Percentiles rank a stretch among this genome's conserved stretches.
Conservation (phyloP, 2,329 filamentous ascomycete species). For the Botryotinia narcissicola region DNA sequence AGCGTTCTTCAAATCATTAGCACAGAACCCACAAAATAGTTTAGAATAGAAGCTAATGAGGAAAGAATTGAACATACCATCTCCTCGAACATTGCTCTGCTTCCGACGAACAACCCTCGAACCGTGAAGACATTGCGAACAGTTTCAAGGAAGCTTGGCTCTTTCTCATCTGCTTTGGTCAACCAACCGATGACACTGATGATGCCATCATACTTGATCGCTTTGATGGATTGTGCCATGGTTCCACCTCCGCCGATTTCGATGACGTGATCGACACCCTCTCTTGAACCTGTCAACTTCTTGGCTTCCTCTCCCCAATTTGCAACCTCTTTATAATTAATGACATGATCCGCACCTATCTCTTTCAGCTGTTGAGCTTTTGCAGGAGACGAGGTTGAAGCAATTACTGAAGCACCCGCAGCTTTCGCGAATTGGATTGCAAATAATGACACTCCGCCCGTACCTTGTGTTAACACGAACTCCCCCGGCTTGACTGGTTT, state of each 20-base stretch:
- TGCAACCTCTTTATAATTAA: neutral
- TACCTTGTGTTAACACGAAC: slow-evolving; percentile 53
- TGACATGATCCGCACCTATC: neutral
- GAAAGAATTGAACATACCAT: neutral
- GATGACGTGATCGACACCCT: neutral
- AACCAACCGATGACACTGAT: neutral
- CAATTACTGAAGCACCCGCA: slow-evolving; percentile 39
- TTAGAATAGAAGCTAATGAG: neutral
- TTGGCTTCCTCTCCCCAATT: slow-evolving; percentile 2
- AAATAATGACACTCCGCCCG: slow-evolving; percentile 51
- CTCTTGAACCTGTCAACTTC: neutral
- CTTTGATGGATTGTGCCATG: neutral
- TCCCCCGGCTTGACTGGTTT: slow-evolving; percentile 45
- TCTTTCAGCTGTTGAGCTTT: neutral
- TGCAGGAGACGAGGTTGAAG: neutral
- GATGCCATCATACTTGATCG: neutral
- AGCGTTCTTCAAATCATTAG: neutral
- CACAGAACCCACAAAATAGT: neutral
- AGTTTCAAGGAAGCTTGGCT: neutral
- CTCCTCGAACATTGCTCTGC: neutral
- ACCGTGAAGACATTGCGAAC: neutral
- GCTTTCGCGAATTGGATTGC: slow-evolving; percentile 55
- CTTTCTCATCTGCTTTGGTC: neutral
- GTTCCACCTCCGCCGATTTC: neutral
- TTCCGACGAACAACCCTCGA: neutral